A percentile compares a stretch with the other conserved stretches of the same genome.
These are phyloP conservation scores for Phialophora chinensis DNA, from an alignment of 2,329 filamentous ascomycete genomes.

Conservation along the genomic window DNA sequence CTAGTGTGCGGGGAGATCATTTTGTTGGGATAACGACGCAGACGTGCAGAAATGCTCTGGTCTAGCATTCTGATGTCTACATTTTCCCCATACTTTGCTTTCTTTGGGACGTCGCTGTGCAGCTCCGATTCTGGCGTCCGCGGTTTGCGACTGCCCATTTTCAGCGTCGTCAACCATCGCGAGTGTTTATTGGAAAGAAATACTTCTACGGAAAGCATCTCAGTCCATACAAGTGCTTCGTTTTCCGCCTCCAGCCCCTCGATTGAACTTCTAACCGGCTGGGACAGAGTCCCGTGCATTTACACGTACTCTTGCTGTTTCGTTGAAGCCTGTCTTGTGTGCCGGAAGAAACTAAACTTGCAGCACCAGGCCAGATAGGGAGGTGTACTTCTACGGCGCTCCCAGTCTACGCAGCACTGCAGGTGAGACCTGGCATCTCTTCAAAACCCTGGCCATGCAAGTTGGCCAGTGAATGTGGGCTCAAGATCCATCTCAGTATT, in stretches of 20 bases:
- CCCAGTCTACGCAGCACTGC: not conserved
- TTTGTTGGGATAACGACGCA: not conserved
- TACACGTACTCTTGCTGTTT: not conserved
- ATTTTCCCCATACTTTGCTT: slow-evolving; percentile 1
- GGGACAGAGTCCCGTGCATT: too few relatives aligned
- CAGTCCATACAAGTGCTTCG: not conserved
- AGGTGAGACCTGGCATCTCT: not conserved
- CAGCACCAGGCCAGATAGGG: not conserved
- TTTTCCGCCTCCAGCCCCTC: not conserved
- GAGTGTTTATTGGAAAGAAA: not conserved
- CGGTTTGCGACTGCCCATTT: not conserved
- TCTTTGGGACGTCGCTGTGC: not conserved
- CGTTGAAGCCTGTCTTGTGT: not conserved
- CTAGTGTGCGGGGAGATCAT: not conserved
- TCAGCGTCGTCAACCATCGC: not conserved
- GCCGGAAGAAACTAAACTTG: not conserved
- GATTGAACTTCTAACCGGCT: not conserved
- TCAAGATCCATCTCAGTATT: not conserved
- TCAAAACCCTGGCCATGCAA: not conserved
- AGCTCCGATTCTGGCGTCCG: not conserved
- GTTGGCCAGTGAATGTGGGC: not conserved
- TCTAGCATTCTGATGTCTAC: not conserved
- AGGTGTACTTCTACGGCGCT: not conserved
- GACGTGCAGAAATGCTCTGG: not conserved
- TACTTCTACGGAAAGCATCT: not conserved